Base-by-base conservation (phyloP, 2,329 filamentous ascomycete species). In the Aspergillus thermomutatus region DNA sequence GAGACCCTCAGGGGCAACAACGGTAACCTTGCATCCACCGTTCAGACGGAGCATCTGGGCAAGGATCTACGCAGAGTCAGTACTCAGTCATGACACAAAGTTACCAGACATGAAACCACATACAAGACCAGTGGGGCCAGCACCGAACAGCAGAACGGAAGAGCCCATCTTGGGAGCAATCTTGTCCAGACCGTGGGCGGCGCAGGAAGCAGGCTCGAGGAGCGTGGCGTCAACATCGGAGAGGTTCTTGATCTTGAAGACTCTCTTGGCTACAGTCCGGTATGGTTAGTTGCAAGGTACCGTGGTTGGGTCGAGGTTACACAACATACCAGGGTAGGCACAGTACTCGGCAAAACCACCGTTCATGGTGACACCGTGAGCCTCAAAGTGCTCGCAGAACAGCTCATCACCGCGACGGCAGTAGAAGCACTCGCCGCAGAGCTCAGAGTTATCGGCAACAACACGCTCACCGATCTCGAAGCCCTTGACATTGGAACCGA, bases 301-400 rank as follows among this genome's bases (percentile, higher is more conserved):
- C 14, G 5, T 14, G 17, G 46, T 11, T 45, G 19, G 21, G 41
- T 47, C 25, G 45, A 8, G 21, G 21, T 8, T 21, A 50, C 21
- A 28, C 11, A 9, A 47, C 64, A 54, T 66, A 75, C 67, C 67
- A 55, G 77, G 80, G 64, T 81, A 83, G 14, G 78, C 77, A 60
- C 80, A 82, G 78, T 89, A 91, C 72, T 90, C 87, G 51, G 87
- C 88, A 65, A 90, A 90, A 28, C 87, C 87, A 64, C 87, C 87
- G 60, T 87, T 83, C 73, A 89, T 79, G 69, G 69, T 71, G 41
- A 73, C 74, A 60, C 70, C 86, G 63, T 88, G 86, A 21, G 84
- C 85, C 63, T 85, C 81, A 72, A 88, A 87, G 69, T 87, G 81
- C 72, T 89, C 86, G 71, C 87, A 91, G 55, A 89, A 82, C 49